Evolutionary conservation across 108 stramenopile genomes (phyloP), one percentile per base, ranked within the genome.

Genomic region (Cyclotella choctawhatcheeana): DNA sequence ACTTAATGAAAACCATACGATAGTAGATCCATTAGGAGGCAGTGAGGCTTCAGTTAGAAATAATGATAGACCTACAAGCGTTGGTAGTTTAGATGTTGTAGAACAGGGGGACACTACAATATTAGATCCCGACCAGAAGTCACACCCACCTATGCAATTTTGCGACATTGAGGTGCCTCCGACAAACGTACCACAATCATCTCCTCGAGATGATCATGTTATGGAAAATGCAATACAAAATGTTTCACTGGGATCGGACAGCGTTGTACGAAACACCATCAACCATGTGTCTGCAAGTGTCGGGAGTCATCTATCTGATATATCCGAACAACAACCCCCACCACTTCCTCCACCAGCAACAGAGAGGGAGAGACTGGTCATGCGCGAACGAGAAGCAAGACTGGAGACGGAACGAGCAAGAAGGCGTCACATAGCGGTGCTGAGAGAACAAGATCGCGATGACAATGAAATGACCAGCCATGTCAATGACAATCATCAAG

Each of bases 311-410:
- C 17, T 22, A 3, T 58, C 55, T 30, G 55, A 30, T 22, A 52
- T 70, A 35, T 56, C 58, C 26, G 33, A 44, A n/a, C n/a, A n/a
- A n/a, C n/a, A n/a, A n/a, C 59, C 47, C 17, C 70, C 70, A 17
- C 59, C 44, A 0, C 59, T 45, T 4, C 69, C 58, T 14, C 69
- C 45, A 1, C 69, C 59, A 12, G 58, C 58, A 1, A 71, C 69
- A 14, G 69, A 60, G 21, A 89, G 84, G 58, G 90, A 92, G 67
- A 78, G 82, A 22, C 55, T 89, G 50, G 86, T 92, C 2, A 76
- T 86, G 44, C 82, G 88, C 18, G 91, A 92, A 81, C 86, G 88
- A 6, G 83, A 89, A 64, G 76, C 84, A 17, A 80, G 90, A 16
- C 68, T 89, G 2, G 90, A 91, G 63, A 82, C 86, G 24, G 88